Percentiles rank a stretch among this genome's conserved stretches.
phyloP scores from a whole-genome alignment of 2,329 filamentous ascomycete genomes.

The Cladosporium colombiae region DNA sequence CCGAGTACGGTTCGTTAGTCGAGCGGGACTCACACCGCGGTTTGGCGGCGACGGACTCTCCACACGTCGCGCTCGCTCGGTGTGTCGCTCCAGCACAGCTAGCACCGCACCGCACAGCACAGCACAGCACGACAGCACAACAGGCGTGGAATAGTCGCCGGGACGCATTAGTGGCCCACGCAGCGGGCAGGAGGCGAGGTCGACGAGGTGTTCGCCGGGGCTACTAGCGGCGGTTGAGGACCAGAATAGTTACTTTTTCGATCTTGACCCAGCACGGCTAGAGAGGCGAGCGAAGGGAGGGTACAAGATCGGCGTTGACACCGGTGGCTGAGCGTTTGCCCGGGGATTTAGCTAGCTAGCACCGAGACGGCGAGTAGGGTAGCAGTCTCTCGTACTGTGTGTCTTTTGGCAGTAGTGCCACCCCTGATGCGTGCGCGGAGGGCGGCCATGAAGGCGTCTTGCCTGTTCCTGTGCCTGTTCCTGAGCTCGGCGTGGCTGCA shows the following conservation, averaged over 20 bases:
- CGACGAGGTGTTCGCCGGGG: background rate
- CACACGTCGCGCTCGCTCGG: background rate
- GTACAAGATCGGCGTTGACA: slow-evolving; percentile 7
- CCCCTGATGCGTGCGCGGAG: background rate
- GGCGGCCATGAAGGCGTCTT: background rate
- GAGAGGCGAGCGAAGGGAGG: background rate
- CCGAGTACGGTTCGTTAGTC: background rate
- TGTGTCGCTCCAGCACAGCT: background rate
- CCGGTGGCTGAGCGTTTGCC: slow-evolving; percentile 1
- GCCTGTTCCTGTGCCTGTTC: slow-evolving; percentile 12
- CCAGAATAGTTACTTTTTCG: slow-evolving; percentile 7
- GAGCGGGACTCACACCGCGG: background rate
- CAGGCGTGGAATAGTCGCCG: slow-evolving; percentile 2
- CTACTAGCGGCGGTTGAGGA: slow-evolving; percentile 18
- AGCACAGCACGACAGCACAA: slow-evolving; percentile 1
- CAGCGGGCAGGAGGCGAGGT: slow-evolving; percentile 16
- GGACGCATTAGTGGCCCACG: slow-evolving; percentile 9
- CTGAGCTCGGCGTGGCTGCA: background rate
- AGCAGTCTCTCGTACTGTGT: background rate
- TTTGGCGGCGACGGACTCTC: background rate
- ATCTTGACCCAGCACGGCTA: slow-evolving; percentile 10
- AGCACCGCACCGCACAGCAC: background rate
- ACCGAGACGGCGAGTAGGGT: too few species aligned
- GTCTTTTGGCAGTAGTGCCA: background rate
- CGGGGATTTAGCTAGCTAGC: background rate